Conservation (phyloP, 1,284 basidiomycete species). For the Thecaphora thlaspeos region DNA sequence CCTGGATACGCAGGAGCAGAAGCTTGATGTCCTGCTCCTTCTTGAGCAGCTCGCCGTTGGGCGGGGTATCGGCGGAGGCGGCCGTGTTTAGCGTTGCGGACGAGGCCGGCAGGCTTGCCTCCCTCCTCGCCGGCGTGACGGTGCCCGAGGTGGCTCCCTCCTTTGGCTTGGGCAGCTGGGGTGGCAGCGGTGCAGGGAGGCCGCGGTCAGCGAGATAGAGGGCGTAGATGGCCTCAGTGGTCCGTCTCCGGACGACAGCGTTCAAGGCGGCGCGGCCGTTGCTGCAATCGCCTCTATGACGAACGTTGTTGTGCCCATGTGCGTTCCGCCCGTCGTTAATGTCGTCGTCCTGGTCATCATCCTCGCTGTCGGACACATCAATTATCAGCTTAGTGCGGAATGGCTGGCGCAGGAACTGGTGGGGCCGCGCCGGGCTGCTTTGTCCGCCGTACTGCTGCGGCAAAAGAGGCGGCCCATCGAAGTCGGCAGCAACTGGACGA, state of each 20-base stretch:
- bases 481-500: constrained; percentile 19
- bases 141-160: background rate
- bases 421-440: constrained; percentile 4
- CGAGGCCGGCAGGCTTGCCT: constrained; percentile 4
- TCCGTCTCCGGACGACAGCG: constrained; percentile 11
- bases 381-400: constrained; percentile 25
- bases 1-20: too few species aligned
- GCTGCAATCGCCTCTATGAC: too few species aligned
- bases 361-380: constrained; percentile 30
- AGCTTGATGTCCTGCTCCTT: constrained; percentile 33
- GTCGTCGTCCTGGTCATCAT: constrained; percentile 4
- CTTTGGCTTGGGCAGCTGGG: too few species aligned
- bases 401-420: constrained; percentile 22
- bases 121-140: background rate
- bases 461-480: too few species aligned
- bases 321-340: constrained; percentile 8
- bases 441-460: constrained; percentile 11
- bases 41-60: constrained; percentile 20
- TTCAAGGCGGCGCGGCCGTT: constrained; percentile 6
- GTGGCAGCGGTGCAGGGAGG: constrained; percentile 1
- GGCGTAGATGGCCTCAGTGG: constrained; percentile 15
- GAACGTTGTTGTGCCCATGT: too few species aligned
- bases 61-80: background rate
- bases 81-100: constrained; percentile 1
- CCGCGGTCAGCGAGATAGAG: constrained; percentile 20